Base-by-base conservation (phyloP, 768 basidiomycete genomes). In the Myochromella boudieri region DNA sequence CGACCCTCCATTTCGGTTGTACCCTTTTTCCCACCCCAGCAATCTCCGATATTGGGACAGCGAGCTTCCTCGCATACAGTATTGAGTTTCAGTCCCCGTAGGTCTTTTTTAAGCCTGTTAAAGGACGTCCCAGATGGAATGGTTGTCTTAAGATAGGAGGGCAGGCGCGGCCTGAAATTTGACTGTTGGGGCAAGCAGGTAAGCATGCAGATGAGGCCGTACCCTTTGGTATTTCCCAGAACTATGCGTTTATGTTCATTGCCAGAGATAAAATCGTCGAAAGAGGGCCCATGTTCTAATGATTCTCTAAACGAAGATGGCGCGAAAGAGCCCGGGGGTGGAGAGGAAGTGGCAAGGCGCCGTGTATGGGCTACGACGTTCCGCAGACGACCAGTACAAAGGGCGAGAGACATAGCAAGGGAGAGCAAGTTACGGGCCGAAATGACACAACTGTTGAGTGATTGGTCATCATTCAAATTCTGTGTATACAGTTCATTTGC, bases 41-140 rank as follows among this genome's bases (percentile, higher is more conserved):
- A 99, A 60, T 98, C 95, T n/a, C 95, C 97, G 46, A 99, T 97
- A 60, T 99, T 99, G 0, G 97, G 97, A 73, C 97, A 99, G 52
- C 95, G 80, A 27, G 97, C 97, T 65, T 99, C 97, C 67, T 99
- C 97, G 60, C 97, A 99, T 2, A 99, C 97, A 0, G 97, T 99
- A 60, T 97, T 93, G 38, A 99, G 72, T 6, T 81, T 81, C 2
- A 99, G 78, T 1, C 95, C 95, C 42, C 97, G 76, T 11, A 99
- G 76, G 66, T 99, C 97, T 55, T 87, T 90, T 78, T 95, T 97
- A 54, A 99, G 97, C 60, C 83, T 91, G 54, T 81, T 85, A 66
- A 87, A 99, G 2, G 94, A 92, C 9, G 75, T 73, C 24, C 93
- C 91, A 0, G 87, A 90, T 1, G 97, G 95, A 53, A 95, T 94